Base-by-base conservation (phyloP, 768 basidiomycete genomes). In the Leucosporidium yakuticum region DNA sequence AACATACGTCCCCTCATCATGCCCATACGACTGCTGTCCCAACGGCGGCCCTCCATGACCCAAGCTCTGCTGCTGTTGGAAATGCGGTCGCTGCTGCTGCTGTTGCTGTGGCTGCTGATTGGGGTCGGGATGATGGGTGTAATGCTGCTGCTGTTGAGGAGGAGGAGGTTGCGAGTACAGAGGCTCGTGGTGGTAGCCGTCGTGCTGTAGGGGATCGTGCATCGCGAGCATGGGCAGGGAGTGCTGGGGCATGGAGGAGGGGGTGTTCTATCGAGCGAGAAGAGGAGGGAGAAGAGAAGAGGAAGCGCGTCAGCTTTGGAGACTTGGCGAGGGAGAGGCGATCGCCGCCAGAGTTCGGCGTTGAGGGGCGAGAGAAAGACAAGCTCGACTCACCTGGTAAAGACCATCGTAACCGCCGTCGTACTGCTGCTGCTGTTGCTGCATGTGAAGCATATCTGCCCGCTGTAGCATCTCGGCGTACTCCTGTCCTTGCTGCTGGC, bases 381-480 rank as follows among this genome's bases (percentile, higher is more conserved):
- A 44, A 44, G 39, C 39, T 44, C 39, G 17, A 44, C 39, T 44
- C 39, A 44, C 39, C 39, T 44, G 39, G 14, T 44, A 44, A 8
- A 44, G 39, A 44, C 39, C 17, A 2, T 44, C 39, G 39, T 44
- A 44, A 15, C 39, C 39, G 14, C 39, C 39, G 50, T 69, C 71
- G 62, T 69, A 56, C 44, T 51, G 59, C 59, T 67, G 67, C 36
- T 68, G 65, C 23, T 64, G 56, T 32, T 71, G 68, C 58, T 75
- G 74, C 27, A 70, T 54, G 21, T 70, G 69, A 20, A 70, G 54
- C 29, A 67, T 53, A 21, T 70, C 69, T 36, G 69, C 57, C 25
- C 69, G 57, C 58, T 70, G 65, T 49, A 59, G 66, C 62, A 70
- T 64, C 32, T 70, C 69, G 15, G 39, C 48, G 31, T 68, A 74